Evolutionary conservation across 768 basidiomycete genomes (phyloP).

Genomic region (Fibroporia radiculosa): DNA sequence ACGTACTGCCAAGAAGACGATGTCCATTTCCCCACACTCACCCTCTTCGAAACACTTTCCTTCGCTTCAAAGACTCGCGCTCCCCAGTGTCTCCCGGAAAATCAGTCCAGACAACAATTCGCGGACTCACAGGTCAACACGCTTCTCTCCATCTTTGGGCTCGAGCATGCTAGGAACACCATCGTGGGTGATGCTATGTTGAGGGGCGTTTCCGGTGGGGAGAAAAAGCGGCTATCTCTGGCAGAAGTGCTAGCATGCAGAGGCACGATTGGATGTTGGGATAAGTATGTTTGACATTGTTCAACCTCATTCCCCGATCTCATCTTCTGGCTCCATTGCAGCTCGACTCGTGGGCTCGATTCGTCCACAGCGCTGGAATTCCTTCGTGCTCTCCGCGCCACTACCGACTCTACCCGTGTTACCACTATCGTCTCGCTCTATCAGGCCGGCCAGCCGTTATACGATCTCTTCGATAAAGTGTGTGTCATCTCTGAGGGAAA

Average conservation of each 20-base stretch:
- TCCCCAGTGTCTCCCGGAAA: conserved; percentile 44
- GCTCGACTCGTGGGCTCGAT: conserved; percentile 43
- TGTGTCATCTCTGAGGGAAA: conserved; percentile 68
- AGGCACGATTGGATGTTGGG: conserved; percentile 63
- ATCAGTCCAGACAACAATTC: conserved; percentile 34
- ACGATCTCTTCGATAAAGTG: conserved; percentile 70
- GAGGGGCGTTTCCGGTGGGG: conserved; percentile 65
- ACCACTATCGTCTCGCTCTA: conserved; percentile 78
- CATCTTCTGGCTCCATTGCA: conserved; percentile 13
- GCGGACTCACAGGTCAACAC: conserved; percentile 42
- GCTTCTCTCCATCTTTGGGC: conserved; percentile 63
- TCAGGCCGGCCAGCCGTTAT: conserved; percentile 69
- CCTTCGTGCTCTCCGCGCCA: conserved; percentile 45
- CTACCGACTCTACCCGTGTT: conserved; percentile 36
- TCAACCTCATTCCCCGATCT: not conserved
- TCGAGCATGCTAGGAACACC: conserved; percentile 64
- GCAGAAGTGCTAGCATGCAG: conserved; percentile 59
- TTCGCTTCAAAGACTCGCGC: conserved; percentile 68
- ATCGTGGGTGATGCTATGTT: conserved; percentile 73
- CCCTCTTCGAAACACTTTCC: conserved; percentile 66
- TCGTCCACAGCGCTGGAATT: conserved; percentile 55
- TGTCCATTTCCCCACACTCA: conserved; percentile 78
- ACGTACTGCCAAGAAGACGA: conserved; percentile 82
- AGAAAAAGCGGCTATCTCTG: conserved; percentile 77
- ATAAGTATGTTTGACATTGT: conserved; percentile 46